Conservation (phyloP, 495 filamentous ascomycete genomes). For the Sordaria brevicollis region DNA sequence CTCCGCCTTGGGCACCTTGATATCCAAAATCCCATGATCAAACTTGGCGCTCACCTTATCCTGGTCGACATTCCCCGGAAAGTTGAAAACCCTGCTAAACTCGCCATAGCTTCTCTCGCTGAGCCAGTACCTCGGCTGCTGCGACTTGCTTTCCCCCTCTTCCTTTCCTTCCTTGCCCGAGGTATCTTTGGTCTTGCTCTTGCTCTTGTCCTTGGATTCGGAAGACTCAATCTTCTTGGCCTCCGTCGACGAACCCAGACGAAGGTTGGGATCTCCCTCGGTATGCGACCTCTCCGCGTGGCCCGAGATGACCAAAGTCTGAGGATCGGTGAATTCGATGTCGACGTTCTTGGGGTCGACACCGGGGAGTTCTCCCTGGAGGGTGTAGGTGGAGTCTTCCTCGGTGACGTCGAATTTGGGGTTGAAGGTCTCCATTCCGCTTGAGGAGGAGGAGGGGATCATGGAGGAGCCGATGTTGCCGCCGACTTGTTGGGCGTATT, state of each 20-base stretch:
- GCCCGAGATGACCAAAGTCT: constrained; percentile 67
- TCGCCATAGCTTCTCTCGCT: constrained; percentile 71
- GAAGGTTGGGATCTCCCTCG: constrained; percentile 24
- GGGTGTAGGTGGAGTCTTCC: constrained; percentile 53
- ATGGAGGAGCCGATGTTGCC: constrained; percentile 15
- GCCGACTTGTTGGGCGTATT: constrained; percentile 30
- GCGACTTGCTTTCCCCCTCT: background rate
- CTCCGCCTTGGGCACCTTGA: constrained; percentile 70
- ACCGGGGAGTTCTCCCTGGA: constrained; percentile 86
- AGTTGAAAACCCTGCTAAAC: constrained; percentile 74
- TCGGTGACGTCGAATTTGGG: constrained; percentile 72
- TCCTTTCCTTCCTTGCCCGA: constrained; percentile 1
- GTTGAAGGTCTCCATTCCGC: constrained; percentile 4
- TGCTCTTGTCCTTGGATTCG: background rate
- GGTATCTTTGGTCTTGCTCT: constrained; percentile 1
- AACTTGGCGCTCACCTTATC: constrained; percentile 65
- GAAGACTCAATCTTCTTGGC: constrained; percentile 12
- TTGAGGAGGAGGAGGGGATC: background rate
- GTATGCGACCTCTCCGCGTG: constrained; percentile 47
- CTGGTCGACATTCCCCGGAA: constrained; percentile 65
- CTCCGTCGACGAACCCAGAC: constrained; percentile 18
- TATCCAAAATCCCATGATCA: constrained; percentile 48
- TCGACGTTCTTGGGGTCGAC: constrained; percentile 66
- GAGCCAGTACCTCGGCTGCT: constrained; percentile 60
- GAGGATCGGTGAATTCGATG: constrained; percentile 76